Percentiles rank a stretch among this genome's conserved stretches.
phyloP scores from a whole-genome alignment of 495 filamentous ascomycete genomes.

The Penicillium atrosanguineum region DNA sequence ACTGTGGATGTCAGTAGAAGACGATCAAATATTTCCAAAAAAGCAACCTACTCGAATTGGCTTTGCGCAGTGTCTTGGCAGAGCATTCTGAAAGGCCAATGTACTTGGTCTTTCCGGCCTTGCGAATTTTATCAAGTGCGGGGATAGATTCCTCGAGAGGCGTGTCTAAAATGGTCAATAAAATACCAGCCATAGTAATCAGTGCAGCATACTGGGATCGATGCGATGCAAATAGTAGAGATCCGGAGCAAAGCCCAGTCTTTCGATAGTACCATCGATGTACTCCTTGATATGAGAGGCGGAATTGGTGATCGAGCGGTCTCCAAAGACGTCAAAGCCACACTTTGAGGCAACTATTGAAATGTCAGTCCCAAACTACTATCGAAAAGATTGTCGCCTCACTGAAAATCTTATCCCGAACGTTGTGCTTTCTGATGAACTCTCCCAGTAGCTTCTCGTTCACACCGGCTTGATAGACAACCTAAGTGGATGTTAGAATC shows the following conservation, averaged over 20 bases:
- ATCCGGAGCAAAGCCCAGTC: constrained; percentile 49
- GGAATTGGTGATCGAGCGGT: constrained; percentile 41
- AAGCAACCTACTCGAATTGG: constrained; percentile 35
- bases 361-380: background rate
- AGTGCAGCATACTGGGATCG: constrained; percentile 33
- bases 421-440: constrained; percentile 52
- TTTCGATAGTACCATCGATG: constrained; percentile 50
- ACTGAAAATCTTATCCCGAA: constrained; percentile 49
- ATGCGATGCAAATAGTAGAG: constrained; percentile 43
- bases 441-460: constrained; percentile 53
- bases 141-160: constrained; percentile 48
- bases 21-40: background rate
- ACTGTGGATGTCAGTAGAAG: constrained; percentile 26
- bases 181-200: background rate
- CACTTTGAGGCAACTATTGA: constrained; percentile 49
- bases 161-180: constrained; percentile 29
- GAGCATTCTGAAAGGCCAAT: constrained; percentile 48
- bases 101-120: constrained; percentile 47
- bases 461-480: constrained; percentile 46
- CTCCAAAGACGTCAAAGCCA: constrained; percentile 37
- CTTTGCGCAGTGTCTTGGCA: constrained; percentile 42
- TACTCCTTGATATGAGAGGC: constrained; percentile 49
- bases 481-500: constrained; percentile 21
- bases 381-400: background rate
- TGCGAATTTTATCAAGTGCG: constrained; percentile 44